phyloP scores from a whole-genome alignment of 2,329 filamentous ascomycete genomes.

The Pseudocercospora fuligena region DNA sequence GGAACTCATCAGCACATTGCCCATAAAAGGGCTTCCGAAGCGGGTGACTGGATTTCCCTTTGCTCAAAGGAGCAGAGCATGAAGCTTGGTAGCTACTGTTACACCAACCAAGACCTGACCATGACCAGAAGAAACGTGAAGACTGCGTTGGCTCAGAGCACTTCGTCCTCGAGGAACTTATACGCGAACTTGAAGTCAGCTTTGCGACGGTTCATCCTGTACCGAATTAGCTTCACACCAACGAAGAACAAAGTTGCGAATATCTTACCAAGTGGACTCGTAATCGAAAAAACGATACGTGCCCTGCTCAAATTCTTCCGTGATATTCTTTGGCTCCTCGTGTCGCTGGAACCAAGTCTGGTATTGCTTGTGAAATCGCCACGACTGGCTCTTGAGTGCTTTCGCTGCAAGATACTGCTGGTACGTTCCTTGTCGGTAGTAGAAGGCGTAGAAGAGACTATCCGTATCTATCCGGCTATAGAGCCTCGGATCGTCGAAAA shows the following conservation, averaged over 20 bases:
- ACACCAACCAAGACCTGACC: constrained; percentile 21
- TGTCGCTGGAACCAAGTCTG: constrained; percentile 99
- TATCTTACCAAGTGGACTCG: constrained; percentile 90
- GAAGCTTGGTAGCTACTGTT: constrained; percentile 28
- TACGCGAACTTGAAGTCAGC: constrained; percentile 98
- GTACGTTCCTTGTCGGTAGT: constrained; percentile 95
- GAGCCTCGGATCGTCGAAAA: constrained; percentile 88
- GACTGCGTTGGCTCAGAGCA: constrained; percentile 46
- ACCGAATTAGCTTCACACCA: constrained; percentile 23
- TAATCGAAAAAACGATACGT: constrained; percentile 99
- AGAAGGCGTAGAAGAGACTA: constrained; percentile 97
- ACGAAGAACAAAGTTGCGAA: constrained; percentile 7
- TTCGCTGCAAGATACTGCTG: constrained; percentile 96
- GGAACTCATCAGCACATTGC: constrained; percentile 7
- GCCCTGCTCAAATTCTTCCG: constrained; percentile 97
- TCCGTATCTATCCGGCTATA: constrained; percentile 92
- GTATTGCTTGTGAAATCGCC: constrained; percentile 99
- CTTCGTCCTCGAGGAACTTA: constrained; percentile 89
- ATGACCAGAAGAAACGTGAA: constrained; percentile 53
- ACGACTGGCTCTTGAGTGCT: constrained; percentile 96
- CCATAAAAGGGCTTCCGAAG: constrained; percentile 13
- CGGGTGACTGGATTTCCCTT: constrained; percentile 16
- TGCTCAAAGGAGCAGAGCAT: constrained; percentile 16
- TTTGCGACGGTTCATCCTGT: constrained; percentile 97
- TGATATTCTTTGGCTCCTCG: constrained; percentile 97